Conservation (phyloP, 345 rosid species). For the Citrus glauca region DNA sequence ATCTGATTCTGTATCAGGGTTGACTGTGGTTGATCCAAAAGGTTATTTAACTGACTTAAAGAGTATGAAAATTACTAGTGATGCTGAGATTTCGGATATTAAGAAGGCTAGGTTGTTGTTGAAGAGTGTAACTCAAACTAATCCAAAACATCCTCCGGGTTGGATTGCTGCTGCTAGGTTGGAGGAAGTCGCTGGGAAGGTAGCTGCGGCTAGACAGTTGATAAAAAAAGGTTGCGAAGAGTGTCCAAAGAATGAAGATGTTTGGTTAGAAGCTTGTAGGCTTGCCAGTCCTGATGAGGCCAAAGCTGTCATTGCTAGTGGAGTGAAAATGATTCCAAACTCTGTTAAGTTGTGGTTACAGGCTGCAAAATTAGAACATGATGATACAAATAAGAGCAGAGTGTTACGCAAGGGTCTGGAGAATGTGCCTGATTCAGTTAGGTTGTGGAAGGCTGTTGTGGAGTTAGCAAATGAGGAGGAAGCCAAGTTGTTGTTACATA, state of each 20-base stretch:
- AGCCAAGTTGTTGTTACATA: constrained; percentile 70
- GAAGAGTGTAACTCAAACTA: constrained; percentile 85
- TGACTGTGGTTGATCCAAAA: constrained; percentile 92
- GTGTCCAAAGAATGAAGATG: constrained; percentile 88
- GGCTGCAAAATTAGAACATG: constrained; percentile 85
- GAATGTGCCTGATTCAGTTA: constrained; percentile 79
- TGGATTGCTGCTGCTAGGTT: constrained; percentile 97
- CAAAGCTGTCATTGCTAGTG: constrained; percentile 82
- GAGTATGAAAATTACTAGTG: constrained; percentile 95
- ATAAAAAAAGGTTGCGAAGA: constrained; percentile 89
- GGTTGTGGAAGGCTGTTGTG: constrained; percentile 91
- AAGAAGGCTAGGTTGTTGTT: constrained; percentile 85
- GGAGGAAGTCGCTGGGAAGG: constrained; percentile 96
- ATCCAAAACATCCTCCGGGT: constrained; percentile 87
- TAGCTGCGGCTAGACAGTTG: constrained; percentile 70
- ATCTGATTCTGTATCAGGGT: constrained; percentile 80
- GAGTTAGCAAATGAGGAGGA: constrained; percentile 75
- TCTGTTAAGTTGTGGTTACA: constrained; percentile 89
- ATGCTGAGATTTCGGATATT: constrained; percentile 89
- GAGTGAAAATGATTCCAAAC: constrained; percentile 78
- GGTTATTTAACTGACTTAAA: constrained; percentile 87
- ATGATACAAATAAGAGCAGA: constrained; percentile 65
- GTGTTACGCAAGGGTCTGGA: constrained; percentile 85
- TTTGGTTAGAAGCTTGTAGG: constrained; percentile 93
- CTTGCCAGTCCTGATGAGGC: constrained; percentile 85